Evolutionary conservation across 129 eudicot species (phyloP), one percentile per base, ranked within the genome.

Genomic region (Oenanthe sinensis): DNA sequence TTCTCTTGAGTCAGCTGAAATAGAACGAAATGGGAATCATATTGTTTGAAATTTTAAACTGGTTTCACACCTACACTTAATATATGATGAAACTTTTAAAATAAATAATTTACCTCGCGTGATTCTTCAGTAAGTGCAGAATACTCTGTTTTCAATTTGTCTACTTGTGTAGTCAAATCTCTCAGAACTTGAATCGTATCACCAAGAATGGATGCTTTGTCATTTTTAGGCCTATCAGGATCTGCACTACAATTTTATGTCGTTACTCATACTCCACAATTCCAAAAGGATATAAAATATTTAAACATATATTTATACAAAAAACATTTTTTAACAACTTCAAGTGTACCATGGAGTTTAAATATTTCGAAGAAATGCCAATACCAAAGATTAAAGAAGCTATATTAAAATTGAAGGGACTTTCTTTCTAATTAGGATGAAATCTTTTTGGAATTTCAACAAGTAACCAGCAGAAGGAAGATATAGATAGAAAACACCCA

Each of bases 211-310:
- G 98, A 87, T 72, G 96, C 97, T 86, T 93, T 93, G 89, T 93
- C 98, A 81, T 91, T 89, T 81, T 89, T 93, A 55, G 98, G 98
- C 86, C 98, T 87, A 50, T 93, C 98, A 20, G 96, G 93, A 87
- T 93, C 98, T 93, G 95, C 85, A 81, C 70, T 44, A 39, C 15
- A 71, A 40, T 10, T 71, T 42, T 58, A 68, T 75, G 60, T 74
- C 55, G 26, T 74, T 10, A 28, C 37, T 33, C 20, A 37, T 30
- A 12, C 5, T 36, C 39, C 39, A 36, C 20, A 6, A 37, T 3
- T 36, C 43, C 44, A 67, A 67, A 67, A 30, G 43, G 14, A 11
- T 19, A 28, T 7, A 20, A 54, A 54, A 52, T 52, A 52, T 52
- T 52, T 4, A 52, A 17, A 52, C 62, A 52, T 17, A 37, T 37